These are phyloP conservation scores for Verticillium dahliae DNA, from an alignment of 2,329 filamentous ascomycete genomes.

Conservation along the genomic window DNA sequence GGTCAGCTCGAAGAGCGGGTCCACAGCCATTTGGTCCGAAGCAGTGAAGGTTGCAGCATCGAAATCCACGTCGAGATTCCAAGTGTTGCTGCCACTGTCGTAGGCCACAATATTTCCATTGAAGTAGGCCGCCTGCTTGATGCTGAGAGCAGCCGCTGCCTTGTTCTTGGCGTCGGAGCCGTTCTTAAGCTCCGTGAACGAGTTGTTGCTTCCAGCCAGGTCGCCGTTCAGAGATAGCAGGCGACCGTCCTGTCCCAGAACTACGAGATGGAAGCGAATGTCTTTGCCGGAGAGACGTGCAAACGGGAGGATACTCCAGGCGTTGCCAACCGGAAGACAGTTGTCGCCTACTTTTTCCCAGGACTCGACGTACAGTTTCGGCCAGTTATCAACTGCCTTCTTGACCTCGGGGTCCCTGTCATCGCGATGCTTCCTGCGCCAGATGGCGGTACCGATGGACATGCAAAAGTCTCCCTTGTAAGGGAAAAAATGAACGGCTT, in stretches of 20 bases:
- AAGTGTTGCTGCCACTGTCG: not conserved
- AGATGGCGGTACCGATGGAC: not conserved
- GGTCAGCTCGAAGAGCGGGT: not conserved
- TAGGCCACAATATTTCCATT: not conserved
- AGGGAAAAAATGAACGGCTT: not conserved
- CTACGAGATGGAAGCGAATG: slow-evolving; percentile 9
- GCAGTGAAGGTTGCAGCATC: not conserved
- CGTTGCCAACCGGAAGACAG: not conserved
- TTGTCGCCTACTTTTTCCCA: not conserved
- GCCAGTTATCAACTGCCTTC: not conserved
- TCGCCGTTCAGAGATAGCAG: too few relatives aligned
- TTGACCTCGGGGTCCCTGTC: not conserved
- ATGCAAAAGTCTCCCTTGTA: not conserved
- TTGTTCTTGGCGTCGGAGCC: not conserved
- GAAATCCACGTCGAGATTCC: not conserved
- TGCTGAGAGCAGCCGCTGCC: not conserved
- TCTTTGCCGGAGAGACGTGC: slow-evolving; percentile 7
- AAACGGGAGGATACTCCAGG: not conserved
- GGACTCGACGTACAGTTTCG: not conserved
- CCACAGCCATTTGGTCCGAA: not conserved
- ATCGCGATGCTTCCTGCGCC: not conserved
- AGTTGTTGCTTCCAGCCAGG: not conserved
- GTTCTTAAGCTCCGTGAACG: not conserved
- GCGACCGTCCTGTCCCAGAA: not conserved
- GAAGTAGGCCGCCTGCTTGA: not conserved